A percentile compares a stretch with the other conserved stretches of the same genome.
These are phyloP conservation scores for Macadamia integrifolia DNA, from an alignment of 164 flowering plant genomes.

Conservation along the genomic window DNA sequence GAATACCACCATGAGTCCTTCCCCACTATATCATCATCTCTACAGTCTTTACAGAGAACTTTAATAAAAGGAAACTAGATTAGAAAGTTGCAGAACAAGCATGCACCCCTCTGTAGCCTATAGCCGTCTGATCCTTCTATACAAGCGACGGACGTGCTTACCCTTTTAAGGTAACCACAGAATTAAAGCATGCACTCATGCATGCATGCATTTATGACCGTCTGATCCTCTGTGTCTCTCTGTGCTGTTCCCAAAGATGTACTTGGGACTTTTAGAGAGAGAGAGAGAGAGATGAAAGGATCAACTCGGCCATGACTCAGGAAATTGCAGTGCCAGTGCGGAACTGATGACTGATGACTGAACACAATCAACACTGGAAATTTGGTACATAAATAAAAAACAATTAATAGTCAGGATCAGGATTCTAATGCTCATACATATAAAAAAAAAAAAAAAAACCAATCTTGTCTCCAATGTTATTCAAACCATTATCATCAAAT, in stretches of 20 bases:
- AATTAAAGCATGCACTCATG: neutral
- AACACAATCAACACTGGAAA: neutral
- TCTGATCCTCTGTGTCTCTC: neutral
- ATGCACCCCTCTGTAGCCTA: neutral
- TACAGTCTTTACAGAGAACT: neutral
- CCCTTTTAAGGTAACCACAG: neutral
- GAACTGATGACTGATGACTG: too few relatives aligned
- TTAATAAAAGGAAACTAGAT: neutral
- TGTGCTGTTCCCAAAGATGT: neutral
- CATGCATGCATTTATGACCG: slow-evolving; percentile 5
- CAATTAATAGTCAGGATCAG: neutral
- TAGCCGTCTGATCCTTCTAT: neutral
- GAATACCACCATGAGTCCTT: too few relatives aligned
- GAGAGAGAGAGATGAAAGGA: neutral
- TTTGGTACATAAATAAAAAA: neutral
- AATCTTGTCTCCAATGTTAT: too few relatives aligned
- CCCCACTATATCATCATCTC: too few relatives aligned
- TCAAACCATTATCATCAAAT: neutral
- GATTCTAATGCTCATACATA: slow-evolving; percentile 19
- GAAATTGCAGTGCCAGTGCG: neutral
- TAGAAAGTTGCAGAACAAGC: neutral
- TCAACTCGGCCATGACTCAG: neutral
- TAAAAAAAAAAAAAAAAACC: too few relatives aligned
- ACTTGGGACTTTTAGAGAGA: neutral
- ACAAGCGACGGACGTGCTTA: neutral